phyloP scores from a whole-genome alignment of 805 yeast species.

The Myxozyma nipponensis region DNA sequence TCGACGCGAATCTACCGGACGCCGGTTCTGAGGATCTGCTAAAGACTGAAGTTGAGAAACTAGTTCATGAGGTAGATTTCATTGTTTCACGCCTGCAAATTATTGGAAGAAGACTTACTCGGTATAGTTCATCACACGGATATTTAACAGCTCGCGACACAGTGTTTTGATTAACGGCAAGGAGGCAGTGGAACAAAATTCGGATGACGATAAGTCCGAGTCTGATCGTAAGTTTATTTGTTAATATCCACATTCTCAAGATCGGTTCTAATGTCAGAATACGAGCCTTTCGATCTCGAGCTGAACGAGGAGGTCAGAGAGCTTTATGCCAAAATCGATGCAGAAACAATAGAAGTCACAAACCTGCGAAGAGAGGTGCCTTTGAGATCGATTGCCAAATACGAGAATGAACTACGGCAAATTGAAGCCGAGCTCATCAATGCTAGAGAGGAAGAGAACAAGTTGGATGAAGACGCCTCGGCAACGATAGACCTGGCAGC shows the following conservation, averaged over 20 bases:
- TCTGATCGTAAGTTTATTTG: constrained; percentile 8
- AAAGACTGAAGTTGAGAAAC: constrained; percentile 42
- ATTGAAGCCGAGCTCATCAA: constrained; percentile 4
- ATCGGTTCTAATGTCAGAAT: constrained; percentile 38
- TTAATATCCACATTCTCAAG: too few relatives aligned
- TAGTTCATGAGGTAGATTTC: constrained; percentile 39
- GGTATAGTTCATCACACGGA: constrained; percentile 42
- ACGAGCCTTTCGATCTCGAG: constrained; percentile 67
- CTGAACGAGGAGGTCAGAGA: constrained; percentile 57
- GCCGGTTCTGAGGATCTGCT: constrained; percentile 38
- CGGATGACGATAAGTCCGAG: constrained; percentile 29
- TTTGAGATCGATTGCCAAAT: constrained; percentile 35
- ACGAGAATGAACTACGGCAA: constrained; percentile 38
- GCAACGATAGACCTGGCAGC: constrained; percentile 2
- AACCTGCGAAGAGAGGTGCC: constrained; percentile 45
- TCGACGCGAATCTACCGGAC: constrained; percentile 47
- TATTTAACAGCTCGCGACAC: constrained; percentile 52
- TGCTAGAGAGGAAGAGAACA: constrained; percentile 1
- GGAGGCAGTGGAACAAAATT: constrained; percentile 34
- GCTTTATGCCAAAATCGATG: constrained; percentile 36
- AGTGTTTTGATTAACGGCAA: constrained; percentile 57
- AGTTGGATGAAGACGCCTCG: neutral
- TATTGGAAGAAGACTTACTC: neutral
- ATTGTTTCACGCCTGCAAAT: too few relatives aligned
- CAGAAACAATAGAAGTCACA: constrained; percentile 55